Base-by-base conservation (phyloP, 805 yeast species). In the Maudiozyma serrabonitensis region DNA sequence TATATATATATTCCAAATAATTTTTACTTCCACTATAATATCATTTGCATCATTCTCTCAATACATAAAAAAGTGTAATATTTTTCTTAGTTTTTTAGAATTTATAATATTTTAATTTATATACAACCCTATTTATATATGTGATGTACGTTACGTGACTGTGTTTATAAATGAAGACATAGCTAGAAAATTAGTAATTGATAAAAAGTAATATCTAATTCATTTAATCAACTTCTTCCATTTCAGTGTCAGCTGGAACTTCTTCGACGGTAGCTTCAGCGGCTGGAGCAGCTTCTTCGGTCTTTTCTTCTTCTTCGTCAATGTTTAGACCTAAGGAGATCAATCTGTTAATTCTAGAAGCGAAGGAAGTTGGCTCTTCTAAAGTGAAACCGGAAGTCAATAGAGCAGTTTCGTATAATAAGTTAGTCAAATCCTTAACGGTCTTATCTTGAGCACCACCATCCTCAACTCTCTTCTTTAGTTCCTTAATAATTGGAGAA, bases 381-480 rank as follows among this genome's bases (percentile, higher is more conserved):
- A 93, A 82, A 60, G 97, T 76, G 90, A 93, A 93, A 74, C 99
- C 99, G 57, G 99, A 93, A 50, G 98, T 93, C 71, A 93, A 81
- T 72, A 93, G 78, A 52, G 99, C 99, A 66, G 99, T 93, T 76
- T 93, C 99, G 75, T 81, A 93, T 74, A 93, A 78, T 73, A 93
- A 79, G 60, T 93, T 87, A 59, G 99, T 93, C 74, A 93, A 81
- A 75, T 93, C 96, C 81, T 88, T 88, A 67, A 93, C 98, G 56
- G 96, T 90, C 79, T 95, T 87, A 78, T 95, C 98, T 75, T 88
- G 95, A 58, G 95, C 90, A 74, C 98, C 98, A 66, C 88, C 95
- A 59, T 86, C 83, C 64, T 89, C 98, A 67, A 93, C 97, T 83
- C 91, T 93, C 72, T 84, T 79, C 80, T 83, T 90, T 75, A 93